Conservation (phyloP, 1,284 basidiomycete genomes). For the Ceratorhiza oryzae-sativae region DNA sequence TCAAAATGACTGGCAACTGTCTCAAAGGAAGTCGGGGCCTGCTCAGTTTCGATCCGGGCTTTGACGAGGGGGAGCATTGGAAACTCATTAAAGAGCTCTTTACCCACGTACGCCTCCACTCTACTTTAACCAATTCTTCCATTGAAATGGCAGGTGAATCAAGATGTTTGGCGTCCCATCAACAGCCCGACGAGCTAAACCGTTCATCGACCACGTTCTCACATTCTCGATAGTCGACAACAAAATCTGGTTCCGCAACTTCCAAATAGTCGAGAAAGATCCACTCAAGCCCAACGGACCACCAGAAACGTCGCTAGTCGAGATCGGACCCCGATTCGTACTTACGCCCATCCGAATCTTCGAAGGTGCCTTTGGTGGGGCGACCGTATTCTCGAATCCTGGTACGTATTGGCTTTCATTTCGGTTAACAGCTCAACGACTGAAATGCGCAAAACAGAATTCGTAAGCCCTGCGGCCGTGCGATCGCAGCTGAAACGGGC, state of each 20-base stretch:
- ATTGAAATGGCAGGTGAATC: conserved; percentile 4
- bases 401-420: conserved; percentile 59
- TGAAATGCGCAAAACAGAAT: conserved; percentile 63
- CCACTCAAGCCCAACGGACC: conserved; percentile 61
- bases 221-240: conserved; percentile 95
- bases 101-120: conserved; percentile 77
- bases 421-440: conserved; percentile 21
- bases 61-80: conserved; percentile 91
- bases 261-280: conserved; percentile 75
- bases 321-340: conserved; percentile 98
- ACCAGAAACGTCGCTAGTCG: conserved; percentile 73
- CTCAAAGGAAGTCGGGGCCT: conserved; percentile 94
- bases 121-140: not conserved
- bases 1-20: conserved; percentile 99
- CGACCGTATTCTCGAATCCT: conserved; percentile 95
- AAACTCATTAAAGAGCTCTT: conserved; percentile 93
- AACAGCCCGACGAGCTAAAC: conserved; percentile 88
- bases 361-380: conserved; percentile 95
- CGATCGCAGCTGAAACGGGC: conserved; percentile 75
- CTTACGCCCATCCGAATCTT: conserved; percentile 98
- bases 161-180: conserved; percentile 98
- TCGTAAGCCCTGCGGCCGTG: conserved; percentile 85
- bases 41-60: conserved; percentile 90
- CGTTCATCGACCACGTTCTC: conserved; percentile 97
- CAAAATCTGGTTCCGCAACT: conserved; percentile 99